Evolutionary conservation across 495 filamentous ascomycete species (phyloP).

Genomic region (Parathielavia appendiculata): DNA sequence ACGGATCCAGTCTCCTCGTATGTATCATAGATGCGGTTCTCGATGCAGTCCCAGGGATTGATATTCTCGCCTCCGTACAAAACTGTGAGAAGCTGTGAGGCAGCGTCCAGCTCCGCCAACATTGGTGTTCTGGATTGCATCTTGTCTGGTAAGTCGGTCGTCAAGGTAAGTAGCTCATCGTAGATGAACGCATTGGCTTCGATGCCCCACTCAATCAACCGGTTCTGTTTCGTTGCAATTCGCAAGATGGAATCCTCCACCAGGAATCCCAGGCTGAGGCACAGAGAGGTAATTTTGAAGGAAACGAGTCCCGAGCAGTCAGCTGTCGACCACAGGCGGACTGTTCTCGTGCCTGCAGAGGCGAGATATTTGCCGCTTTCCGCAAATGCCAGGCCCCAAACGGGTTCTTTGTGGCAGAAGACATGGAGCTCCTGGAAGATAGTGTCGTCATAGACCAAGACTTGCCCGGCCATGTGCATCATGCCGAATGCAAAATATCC

Average conservation of each 20-base stretch:
- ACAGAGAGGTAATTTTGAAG: slow-evolving; percentile 19
- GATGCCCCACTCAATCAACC: slow-evolving; percentile 27
- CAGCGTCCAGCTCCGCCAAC: slow-evolving; percentile 15
- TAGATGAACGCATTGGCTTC: slow-evolving; percentile 2
- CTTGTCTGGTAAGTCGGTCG: slow-evolving; percentile 17
- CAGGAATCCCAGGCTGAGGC: slow-evolving; percentile 18
- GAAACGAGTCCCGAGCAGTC: slow-evolving; percentile 15
- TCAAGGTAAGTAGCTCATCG: slow-evolving; percentile 23
- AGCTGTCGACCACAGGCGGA: slow-evolving; percentile 27
- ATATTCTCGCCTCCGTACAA: neutral
- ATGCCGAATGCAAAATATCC: slow-evolving; percentile 2
- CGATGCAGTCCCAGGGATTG: slow-evolving; percentile 5
- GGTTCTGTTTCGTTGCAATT: slow-evolving; percentile 19
- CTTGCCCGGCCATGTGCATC: neutral
- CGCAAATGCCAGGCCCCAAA: slow-evolving; percentile 19
- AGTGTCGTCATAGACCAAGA: slow-evolving; percentile 23
- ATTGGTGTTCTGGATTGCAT: slow-evolving; percentile 18
- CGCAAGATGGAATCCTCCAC: slow-evolving; percentile 25
- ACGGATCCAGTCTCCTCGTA: slow-evolving; percentile 5
- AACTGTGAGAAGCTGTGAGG: slow-evolving; percentile 24
- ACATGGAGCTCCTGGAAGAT: slow-evolving; percentile 16
- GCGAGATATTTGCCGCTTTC: slow-evolving; percentile 17
- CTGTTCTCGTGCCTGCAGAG: slow-evolving; percentile 13
- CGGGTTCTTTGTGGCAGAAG: slow-evolving; percentile 22
- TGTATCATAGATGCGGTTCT: neutral